Evolutionary conservation across 768 basidiomycete genomes (phyloP), one percentile per base, ranked within the genome.

Genomic region (Mycena alexandri): DNA sequence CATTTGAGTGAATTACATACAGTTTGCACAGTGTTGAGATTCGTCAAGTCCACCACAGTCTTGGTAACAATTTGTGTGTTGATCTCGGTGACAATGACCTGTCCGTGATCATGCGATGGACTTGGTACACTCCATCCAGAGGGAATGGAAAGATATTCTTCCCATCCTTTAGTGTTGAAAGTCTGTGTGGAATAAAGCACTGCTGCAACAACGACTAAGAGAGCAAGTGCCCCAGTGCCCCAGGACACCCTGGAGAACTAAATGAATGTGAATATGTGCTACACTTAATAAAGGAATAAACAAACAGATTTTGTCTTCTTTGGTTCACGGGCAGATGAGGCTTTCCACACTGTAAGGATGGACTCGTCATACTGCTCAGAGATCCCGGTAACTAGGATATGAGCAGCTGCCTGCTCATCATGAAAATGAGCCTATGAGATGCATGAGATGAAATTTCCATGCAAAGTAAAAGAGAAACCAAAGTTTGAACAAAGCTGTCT

Each of bases 331-430:
- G 21, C 21, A 9, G 10, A n/a, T n/a, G n/a, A n/a, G n/a, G n/a
- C n/a, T n/a, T n/a, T 36, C 52, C 52, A 53, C 11, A 53, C 36
- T 2, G 17, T 53, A 14, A 53, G 16, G 3, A 22, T 5, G 13
- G 19, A 36, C 24, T 53, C 52, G 4, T 53, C 52, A 36, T 34
- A 53, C 14, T 53, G 52, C 11, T 36, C 52, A 6, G 52, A 53
- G 4, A 36, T 19, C 6, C 52, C 52, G 19, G 52, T 53, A 21
- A 36, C 33, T 2, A 53, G 33, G 8, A 53, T 3, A 22, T 53
- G 36, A 34, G 19, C 8, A 6, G 9, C 14, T 36, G 16, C 6
- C 14, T 13, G 5, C 14, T 34, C 19, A 21, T 53, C 19, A 14
- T 53, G 13, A 36, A 19, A 36, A n/a, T 53, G 19, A 36, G 52